A percentile compares a stretch with the other conserved stretches of the same genome.
These are phyloP conservation scores for Fusarium miscanthi DNA, from an alignment of 2,329 filamentous ascomycete species.

Conservation along the genomic window DNA sequence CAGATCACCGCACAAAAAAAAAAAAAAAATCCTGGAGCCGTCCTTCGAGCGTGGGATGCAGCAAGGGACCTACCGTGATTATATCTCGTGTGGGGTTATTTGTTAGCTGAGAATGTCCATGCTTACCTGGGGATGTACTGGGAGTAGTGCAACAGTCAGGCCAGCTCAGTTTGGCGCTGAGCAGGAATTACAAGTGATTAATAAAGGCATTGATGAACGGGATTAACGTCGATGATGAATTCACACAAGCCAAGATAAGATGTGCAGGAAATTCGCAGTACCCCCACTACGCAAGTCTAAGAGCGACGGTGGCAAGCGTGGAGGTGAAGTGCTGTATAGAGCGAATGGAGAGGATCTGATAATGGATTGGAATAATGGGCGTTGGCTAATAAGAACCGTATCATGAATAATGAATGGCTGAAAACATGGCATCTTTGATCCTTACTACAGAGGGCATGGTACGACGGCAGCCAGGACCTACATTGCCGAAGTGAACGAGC, in stretches of 20 bases:
- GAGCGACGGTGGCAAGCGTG: slow-evolving; percentile 31
- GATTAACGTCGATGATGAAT: slow-evolving; percentile 36
- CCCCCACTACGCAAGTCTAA: slow-evolving; percentile 25
- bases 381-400: slow-evolving; percentile 41
- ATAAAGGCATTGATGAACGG: slow-evolving; percentile 2
- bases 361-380: slow-evolving; percentile 35
- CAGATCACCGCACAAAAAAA: background rate
- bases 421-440: slow-evolving; percentile 25
- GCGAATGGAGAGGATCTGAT: slow-evolving; percentile 39
- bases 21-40: background rate
- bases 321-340: slow-evolving; percentile 14
- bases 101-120: slow-evolving; percentile 13
- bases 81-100: slow-evolving; percentile 17
- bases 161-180: slow-evolving; percentile 24
- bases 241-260: slow-evolving; percentile 35
- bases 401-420: slow-evolving; percentile 30
- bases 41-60: slow-evolving; percentile 5
- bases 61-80: slow-evolving; percentile 4
- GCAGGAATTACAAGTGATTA: background rate
- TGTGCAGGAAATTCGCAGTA: slow-evolving; percentile 7
- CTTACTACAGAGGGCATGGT: slow-evolving; percentile 29
- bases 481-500: slow-evolving; percentile 23
- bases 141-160: slow-evolving; percentile 10
- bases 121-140: background rate
- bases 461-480: slow-evolving; percentile 25